Evolutionary conservation across 306 rosid genomes (phyloP).

Genomic region (Quercus glauca): DNA sequence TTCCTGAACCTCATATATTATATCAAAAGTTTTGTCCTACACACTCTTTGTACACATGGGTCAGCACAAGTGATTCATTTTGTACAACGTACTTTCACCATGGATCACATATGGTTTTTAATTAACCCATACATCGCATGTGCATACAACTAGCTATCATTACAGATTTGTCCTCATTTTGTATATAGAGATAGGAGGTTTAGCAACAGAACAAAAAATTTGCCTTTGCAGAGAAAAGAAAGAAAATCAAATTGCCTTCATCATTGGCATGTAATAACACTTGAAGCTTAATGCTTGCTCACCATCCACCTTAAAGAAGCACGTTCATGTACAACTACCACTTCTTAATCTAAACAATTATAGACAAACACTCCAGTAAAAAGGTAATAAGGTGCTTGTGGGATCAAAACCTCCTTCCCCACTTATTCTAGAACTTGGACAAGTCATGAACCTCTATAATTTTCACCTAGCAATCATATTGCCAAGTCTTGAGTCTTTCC

Average conservation of each 20-base stretch:
- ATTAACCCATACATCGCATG: too few relatives aligned
- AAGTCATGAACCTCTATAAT: too few relatives aligned
- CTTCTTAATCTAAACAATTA: neutral
- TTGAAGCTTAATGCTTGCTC: too few relatives aligned
- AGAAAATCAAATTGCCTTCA: neutral
- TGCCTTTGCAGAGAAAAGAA: neutral
- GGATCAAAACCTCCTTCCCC: neutral
- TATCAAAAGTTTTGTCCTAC: too few relatives aligned
- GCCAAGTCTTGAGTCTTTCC: neutral
- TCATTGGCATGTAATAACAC: neutral
- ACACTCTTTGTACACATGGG: too few relatives aligned
- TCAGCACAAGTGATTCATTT: too few relatives aligned
- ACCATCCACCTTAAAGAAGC: too few relatives aligned
- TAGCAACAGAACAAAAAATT: neutral
- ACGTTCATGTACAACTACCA: neutral
- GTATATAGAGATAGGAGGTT: neutral
- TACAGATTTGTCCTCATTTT: neutral
- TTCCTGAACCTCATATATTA: too few relatives aligned
- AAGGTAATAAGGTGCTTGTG: neutral
- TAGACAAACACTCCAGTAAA: neutral
- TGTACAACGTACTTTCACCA: too few relatives aligned
- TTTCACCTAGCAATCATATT: neutral
- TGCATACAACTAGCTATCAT: neutral
- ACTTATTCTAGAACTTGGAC: neutral
- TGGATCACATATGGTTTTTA: too few relatives aligned